Conservation (phyloP, 2,329 filamentous ascomycete genomes). For the Torrubiella hemipterigena region DNA sequence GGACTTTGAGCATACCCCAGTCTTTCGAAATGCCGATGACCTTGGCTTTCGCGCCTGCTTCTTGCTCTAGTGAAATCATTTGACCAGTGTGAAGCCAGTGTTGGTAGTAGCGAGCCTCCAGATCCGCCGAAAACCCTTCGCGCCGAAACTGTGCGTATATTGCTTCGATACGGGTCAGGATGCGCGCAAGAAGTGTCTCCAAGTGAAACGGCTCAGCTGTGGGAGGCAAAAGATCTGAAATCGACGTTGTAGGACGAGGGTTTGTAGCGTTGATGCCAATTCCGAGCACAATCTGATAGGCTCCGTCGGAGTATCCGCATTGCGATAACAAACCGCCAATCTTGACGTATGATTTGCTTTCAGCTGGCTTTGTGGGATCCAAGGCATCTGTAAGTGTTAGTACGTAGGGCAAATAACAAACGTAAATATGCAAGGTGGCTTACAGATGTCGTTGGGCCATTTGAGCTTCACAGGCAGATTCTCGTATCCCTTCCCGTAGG, state of each 20-base stretch:
- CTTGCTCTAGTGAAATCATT: constrained; percentile 62
- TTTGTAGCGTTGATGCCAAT: constrained; percentile 83
- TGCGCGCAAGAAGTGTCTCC: constrained; percentile 71
- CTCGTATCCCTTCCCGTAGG: constrained; percentile 66
- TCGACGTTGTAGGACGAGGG: constrained; percentile 71
- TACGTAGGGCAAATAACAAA: constrained; percentile 16
- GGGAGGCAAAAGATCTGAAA: constrained; percentile 57
- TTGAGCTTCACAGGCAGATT: constrained; percentile 75
- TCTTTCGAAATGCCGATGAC: constrained; percentile 85
- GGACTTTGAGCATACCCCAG: constrained; percentile 75
- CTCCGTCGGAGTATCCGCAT: constrained; percentile 62
- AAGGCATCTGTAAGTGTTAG: constrained; percentile 39
- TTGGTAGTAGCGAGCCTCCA: constrained; percentile 68
- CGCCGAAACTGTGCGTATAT: constrained; percentile 66
- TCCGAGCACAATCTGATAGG: constrained; percentile 78
- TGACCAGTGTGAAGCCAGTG: constrained; percentile 78
- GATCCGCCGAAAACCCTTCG: constrained; percentile 58
- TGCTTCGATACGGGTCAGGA: constrained; percentile 66
- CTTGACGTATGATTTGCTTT: constrained; percentile 57
- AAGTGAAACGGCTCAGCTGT: constrained; percentile 46
- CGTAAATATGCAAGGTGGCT: constrained; percentile 17
- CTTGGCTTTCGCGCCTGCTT: constrained; percentile 60
- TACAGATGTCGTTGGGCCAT: constrained; percentile 94
- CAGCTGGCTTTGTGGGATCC: constrained; percentile 43
- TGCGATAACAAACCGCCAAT: constrained; percentile 91